Conservation (phyloP, 805 yeast species). For the Starmera pachycereana region DNA sequence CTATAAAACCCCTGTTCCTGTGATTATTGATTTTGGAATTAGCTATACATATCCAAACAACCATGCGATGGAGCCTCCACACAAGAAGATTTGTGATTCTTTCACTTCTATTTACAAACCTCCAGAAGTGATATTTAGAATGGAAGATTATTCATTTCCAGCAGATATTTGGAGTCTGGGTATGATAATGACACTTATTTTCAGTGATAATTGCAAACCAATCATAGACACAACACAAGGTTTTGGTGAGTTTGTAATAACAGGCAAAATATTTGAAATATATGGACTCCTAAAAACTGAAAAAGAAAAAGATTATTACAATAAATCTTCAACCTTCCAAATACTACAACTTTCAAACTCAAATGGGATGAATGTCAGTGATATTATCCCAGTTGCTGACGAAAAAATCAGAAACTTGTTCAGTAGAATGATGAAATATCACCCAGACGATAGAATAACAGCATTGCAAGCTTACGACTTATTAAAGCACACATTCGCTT, state of each 20-base stretch:
- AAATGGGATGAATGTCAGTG: constrained; percentile 11
- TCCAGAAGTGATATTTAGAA: constrained; percentile 62
- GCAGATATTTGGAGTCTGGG: constrained; percentile 73
- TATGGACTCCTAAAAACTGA: constrained; percentile 56
- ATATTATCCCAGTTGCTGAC: constrained; percentile 27
- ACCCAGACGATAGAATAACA: constrained; percentile 22
- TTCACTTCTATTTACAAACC: constrained; percentile 62
- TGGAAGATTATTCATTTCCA: constrained; percentile 38
- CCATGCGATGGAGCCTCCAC: constrained; percentile 44
- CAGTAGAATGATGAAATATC: constrained; percentile 32
- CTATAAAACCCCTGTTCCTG: constrained; percentile 16
- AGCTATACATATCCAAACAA: constrained; percentile 35
- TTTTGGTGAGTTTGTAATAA: constrained; percentile 46
- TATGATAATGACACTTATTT: constrained; percentile 44
- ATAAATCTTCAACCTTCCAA: constrained; percentile 24
- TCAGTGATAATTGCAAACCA: constrained; percentile 27
- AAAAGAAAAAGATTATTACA: constrained; percentile 31
- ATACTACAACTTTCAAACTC: constrained; percentile 20
- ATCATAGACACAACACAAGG: constrained; percentile 28
- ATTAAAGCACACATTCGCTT: no score
- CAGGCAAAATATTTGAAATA: constrained; percentile 39
- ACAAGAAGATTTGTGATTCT: constrained; percentile 39
- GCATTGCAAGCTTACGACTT: constrained; percentile 10
- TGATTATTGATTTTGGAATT: constrained; percentile 33
- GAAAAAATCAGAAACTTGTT: constrained; percentile 21